phyloP scores from a whole-genome alignment of 2,329 filamentous ascomycete genomes.

The Aspergillus costaricaensis region DNA sequence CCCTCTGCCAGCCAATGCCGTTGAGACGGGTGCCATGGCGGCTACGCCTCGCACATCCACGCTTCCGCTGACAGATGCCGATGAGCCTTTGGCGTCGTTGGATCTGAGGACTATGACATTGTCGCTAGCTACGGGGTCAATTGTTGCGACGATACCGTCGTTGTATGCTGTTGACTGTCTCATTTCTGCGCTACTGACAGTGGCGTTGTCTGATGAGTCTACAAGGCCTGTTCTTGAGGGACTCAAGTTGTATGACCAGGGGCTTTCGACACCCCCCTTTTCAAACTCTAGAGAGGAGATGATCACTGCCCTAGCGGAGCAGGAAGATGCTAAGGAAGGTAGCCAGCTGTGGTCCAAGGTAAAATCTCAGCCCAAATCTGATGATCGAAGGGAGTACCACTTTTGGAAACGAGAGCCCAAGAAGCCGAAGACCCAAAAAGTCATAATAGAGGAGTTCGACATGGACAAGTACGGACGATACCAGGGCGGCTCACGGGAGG shows the following conservation, averaged over 20 bases:
- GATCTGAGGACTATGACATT: slow-evolving; percentile 46
- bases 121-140: slow-evolving; percentile 43
- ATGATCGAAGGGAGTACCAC: slow-evolving; percentile 18
- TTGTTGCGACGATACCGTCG: slow-evolving; percentile 46
- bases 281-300: slow-evolving; percentile 31
- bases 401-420: slow-evolving; percentile 21
- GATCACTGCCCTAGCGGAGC: slow-evolving; percentile 44
- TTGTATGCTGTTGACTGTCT: slow-evolving; percentile 52
- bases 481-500: slow-evolving; percentile 38
- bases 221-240: slow-evolving; percentile 42
- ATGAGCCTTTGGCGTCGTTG: slow-evolving; percentile 45
- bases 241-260: slow-evolving; percentile 35
- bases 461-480: slow-evolving; percentile 48
- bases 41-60: slow-evolving; percentile 42
- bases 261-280: slow-evolving; percentile 5
- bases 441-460: slow-evolving; percentile 47
- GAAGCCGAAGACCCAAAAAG: slow-evolving; percentile 22
- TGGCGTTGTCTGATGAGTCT: slow-evolving; percentile 46
- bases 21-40: slow-evolving; percentile 35
- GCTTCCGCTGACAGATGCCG: slow-evolving; percentile 41
- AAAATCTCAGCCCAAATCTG: slow-evolving; percentile 25
- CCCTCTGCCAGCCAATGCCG: slow-evolving; percentile 38
- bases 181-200: slow-evolving; percentile 47
- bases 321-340: slow-evolving; percentile 45
- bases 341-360: slow-evolving; percentile 39